Percentiles rank a stretch among this genome's conserved stretches.
Conservation (phyloP, 1,284 basidiomycete species). For the Entoloma clypeatum region DNA sequence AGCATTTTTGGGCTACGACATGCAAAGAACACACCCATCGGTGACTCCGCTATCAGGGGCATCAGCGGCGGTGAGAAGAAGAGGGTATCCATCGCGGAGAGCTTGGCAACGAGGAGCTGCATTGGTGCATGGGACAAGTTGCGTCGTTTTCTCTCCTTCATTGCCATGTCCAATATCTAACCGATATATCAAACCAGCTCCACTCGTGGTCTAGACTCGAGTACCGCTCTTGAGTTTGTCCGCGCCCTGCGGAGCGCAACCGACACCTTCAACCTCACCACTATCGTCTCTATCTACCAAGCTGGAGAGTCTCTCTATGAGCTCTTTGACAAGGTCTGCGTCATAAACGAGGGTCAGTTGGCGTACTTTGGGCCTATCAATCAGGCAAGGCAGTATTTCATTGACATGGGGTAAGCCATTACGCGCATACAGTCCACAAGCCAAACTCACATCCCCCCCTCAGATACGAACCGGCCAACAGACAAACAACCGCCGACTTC, state of each 20-base stretch:
- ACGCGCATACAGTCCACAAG: conserved; percentile 25
- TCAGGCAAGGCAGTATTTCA: conserved; percentile 64
- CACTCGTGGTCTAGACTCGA: conserved; percentile 70
- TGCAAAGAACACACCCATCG: conserved; percentile 55
- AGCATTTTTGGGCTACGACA: conserved; percentile 70
- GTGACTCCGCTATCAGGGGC: conserved; percentile 70
- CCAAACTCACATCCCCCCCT: background rate
- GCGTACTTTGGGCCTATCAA: conserved; percentile 67
- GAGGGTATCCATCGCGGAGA: conserved; percentile 75
- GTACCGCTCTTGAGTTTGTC: conserved; percentile 66
- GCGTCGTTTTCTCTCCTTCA: conserved; percentile 23
- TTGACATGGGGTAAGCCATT: conserved; percentile 55
- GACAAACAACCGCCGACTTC: conserved; percentile 38
- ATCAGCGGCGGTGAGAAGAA: conserved; percentile 81
- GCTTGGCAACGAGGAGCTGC: conserved; percentile 53
- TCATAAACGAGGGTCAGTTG: conserved; percentile 61
- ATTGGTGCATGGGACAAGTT: conserved; percentile 75
- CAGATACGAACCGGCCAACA: conserved; percentile 35
- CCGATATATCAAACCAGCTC: conserved; percentile 44
- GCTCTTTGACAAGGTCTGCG: conserved; percentile 67
- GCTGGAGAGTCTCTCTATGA: conserved; percentile 56
- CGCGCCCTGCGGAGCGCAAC: conserved; percentile 60
- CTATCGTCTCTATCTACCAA: conserved; percentile 72
- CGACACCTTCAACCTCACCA: conserved; percentile 49
- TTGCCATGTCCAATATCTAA: no score